phyloP scores from a whole-genome alignment of 768 basidiomycete genomes.

The Tricholoma terreum region DNA sequence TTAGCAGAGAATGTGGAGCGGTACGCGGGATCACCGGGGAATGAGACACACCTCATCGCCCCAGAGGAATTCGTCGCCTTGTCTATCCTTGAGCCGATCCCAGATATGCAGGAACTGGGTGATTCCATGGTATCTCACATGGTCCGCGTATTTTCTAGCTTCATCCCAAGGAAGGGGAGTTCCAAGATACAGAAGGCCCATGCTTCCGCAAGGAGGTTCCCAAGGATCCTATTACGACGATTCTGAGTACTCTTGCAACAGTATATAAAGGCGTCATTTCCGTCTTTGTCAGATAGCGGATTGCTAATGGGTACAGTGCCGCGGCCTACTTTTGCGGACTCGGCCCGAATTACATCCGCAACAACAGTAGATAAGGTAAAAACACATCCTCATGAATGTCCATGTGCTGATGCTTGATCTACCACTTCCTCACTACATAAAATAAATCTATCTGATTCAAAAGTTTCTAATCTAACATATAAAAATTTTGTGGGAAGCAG shows the following conservation, averaged over 20 bases:
- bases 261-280: not conserved
- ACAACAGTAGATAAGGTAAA: no score
- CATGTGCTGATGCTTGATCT: no score
- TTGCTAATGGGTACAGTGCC: slow-evolving; percentile 19
- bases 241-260: no score
- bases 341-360: no score
- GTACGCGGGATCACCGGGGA: not conserved
- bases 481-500: no score
- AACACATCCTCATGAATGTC: no score
- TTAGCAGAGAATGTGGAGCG: slow-evolving; percentile 15
- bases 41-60: slow-evolving; percentile 85
- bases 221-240: no score
- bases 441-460: no score
- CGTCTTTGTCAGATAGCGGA: slow-evolving; percentile 19
- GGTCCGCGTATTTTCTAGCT: slow-evolving; percentile 81
- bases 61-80: slow-evolving; percentile 93
- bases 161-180: slow-evolving; percentile 93
- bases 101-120: slow-evolving; percentile 93
- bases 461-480: no score
- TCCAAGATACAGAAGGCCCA: slow-evolving; percentile 93
- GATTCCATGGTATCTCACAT: slow-evolving; percentile 90
- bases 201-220: no score
- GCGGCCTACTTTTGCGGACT: not conserved
- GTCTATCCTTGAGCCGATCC: slow-evolving; percentile 87
- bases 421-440: no score